These are phyloP conservation scores for Arxiozyma telluris DNA, from an alignment of 1,139 yeast genomes.

Conservation along the genomic window DNA sequence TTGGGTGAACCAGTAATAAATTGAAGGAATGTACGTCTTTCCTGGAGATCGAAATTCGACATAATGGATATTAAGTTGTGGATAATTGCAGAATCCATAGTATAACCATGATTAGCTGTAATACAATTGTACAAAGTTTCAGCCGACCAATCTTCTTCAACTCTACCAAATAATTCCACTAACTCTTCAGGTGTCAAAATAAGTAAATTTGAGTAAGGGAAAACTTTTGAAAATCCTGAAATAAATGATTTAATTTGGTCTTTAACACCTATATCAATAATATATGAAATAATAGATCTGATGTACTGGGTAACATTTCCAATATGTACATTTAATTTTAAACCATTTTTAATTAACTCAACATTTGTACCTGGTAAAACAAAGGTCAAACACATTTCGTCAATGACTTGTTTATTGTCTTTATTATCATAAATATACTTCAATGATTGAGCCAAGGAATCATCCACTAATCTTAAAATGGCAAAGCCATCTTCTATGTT, in stretches of 20 bases:
- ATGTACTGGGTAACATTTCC: constrained; percentile 54
- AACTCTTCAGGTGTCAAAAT: constrained; percentile 71
- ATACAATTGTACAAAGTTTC: constrained; percentile 52
- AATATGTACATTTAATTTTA: constrained; percentile 39
- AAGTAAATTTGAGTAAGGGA: constrained; percentile 66
- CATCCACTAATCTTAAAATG: constrained; percentile 48
- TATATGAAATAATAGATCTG: constrained; percentile 47
- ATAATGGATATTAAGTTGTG: constrained; percentile 52
- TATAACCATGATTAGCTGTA: constrained; percentile 87
- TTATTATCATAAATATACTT: constrained; percentile 42
- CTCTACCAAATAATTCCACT: constrained; percentile 59
- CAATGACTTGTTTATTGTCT: constrained; percentile 22
- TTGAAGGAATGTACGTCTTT: constrained; percentile 69
- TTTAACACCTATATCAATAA: constrained; percentile 55
- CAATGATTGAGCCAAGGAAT: constrained; percentile 53
- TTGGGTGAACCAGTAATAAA: constrained; percentile 92
- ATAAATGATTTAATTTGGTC: constrained; percentile 62
- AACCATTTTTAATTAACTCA: constrained; percentile 52
- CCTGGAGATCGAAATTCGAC: constrained; percentile 42
- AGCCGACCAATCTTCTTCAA: constrained; percentile 80
- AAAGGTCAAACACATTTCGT: constrained; percentile 53
- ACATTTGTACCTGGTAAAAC: constrained; percentile 69
- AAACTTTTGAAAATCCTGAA: constrained; percentile 75
- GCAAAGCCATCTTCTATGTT: constrained; percentile 33
- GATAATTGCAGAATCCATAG: constrained; percentile 58